phyloP scores from a whole-genome alignment of 2,329 filamentous ascomycete genomes.

The Daldinia eschscholtzii region DNA sequence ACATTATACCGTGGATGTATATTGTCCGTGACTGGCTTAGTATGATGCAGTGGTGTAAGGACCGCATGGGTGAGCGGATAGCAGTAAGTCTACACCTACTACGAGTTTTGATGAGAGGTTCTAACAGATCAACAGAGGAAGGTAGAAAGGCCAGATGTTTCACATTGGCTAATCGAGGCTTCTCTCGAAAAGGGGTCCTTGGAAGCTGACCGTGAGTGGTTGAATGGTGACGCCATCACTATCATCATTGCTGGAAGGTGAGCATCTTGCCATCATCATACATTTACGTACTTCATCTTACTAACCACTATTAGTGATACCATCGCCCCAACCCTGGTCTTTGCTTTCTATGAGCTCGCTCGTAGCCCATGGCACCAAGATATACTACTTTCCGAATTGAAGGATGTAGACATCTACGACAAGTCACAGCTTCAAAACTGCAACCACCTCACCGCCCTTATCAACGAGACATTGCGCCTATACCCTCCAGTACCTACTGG shows the following conservation, averaged over 20 bases:
- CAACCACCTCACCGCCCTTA: slow-evolving; percentile 46
- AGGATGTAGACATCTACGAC: slow-evolving; percentile 36
- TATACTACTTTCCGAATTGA: slow-evolving; percentile 22
- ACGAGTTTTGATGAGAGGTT: background rate
- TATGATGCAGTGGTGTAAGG: slow-evolving; percentile 31
- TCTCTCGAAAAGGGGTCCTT: slow-evolving; percentile 30
- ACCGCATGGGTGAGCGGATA: slow-evolving; percentile 32
- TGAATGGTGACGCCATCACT: slow-evolving; percentile 32
- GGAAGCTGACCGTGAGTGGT: slow-evolving; percentile 29
- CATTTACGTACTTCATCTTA: background rate
- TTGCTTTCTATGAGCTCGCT: slow-evolving; percentile 32
- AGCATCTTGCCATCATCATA: background rate
- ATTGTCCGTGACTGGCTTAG: slow-evolving; percentile 29
- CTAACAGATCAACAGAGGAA: slow-evolving; percentile 24
- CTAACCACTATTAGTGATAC: slow-evolving; percentile 26
- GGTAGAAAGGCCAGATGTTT: slow-evolving; percentile 28
- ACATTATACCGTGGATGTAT: slow-evolving; percentile 27
- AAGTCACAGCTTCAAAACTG: slow-evolving; percentile 32
- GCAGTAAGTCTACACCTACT: slow-evolving; percentile 8
- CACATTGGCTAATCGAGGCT: slow-evolving; percentile 36
- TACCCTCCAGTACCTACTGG: slow-evolving; percentile 49
- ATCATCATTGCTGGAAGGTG: slow-evolving; percentile 36
- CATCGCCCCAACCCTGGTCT: slow-evolving; percentile 32
- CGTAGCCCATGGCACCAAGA: slow-evolving; percentile 24
- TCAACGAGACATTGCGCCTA: slow-evolving; percentile 51